phyloP scores from a whole-genome alignment of 2,329 filamentous ascomycete genomes.

The Clarireedia sp. region DNA sequence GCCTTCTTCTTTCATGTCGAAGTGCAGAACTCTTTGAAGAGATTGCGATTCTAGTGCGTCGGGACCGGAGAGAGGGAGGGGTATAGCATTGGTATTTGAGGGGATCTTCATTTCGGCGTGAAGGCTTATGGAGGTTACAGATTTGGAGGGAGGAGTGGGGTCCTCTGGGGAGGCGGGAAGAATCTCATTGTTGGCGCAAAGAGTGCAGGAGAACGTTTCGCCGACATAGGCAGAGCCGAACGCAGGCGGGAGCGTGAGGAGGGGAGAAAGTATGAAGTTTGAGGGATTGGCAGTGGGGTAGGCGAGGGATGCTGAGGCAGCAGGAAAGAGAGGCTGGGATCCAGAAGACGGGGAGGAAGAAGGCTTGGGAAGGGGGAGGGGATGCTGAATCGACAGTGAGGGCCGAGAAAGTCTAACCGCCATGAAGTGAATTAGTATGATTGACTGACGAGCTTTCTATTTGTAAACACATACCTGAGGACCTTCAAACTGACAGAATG shows the following conservation, averaged over 20 bases:
- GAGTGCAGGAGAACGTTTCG: constrained; percentile 87
- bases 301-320: constrained; percentile 58
- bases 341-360: constrained; percentile 32
- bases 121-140: constrained; percentile 69
- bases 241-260: constrained; percentile 77
- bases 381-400: constrained; percentile 63
- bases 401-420: constrained; percentile 67
- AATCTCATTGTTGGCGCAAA: constrained; percentile 87
- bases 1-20: too few relatives aligned
- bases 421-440: not conserved
- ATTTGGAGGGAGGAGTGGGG: constrained; percentile 32
- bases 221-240: constrained; percentile 95
- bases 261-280: constrained; percentile 47
- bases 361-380: constrained; percentile 39
- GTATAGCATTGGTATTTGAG: constrained; percentile 48
- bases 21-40: too few relatives aligned
- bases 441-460: not conserved
- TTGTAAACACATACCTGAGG: constrained; percentile 44
- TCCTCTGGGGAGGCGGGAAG: constrained; percentile 30
- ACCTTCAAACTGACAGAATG: constrained; percentile 75
- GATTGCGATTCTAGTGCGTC: too few relatives aligned
- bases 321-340: constrained; percentile 12
- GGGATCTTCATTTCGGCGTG: constrained; percentile 95
- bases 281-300: constrained; percentile 46
- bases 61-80: constrained; percentile 47